Evolutionary conservation across 441 rosid genomes (phyloP), one percentile per base, ranked within the genome.

Genomic region (Arabidopsis lyrata): DNA sequence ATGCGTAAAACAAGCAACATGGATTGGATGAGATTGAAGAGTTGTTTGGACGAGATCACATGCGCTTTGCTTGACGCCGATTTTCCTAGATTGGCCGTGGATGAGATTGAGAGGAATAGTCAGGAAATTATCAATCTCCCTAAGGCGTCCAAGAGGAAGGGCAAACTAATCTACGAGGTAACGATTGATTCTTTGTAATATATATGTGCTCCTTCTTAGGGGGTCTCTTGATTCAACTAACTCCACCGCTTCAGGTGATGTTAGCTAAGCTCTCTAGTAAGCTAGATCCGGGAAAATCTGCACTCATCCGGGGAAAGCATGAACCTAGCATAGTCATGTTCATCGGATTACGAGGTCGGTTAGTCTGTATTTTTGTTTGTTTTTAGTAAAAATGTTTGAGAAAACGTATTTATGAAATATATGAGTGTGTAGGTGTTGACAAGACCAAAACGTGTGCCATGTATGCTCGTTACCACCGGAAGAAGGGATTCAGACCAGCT

Each of bases 401-500:
- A 29, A 29, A 29, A 29, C 6, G 31, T 29, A 29, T 29, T 29
- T 29, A 29, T 29, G 31, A 29, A 29, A 29, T 29, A 29, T 29
- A 29, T 29, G 31, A 29, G 31, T 29, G 31, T 29, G 27, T 24
- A 92, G 96, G 95, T 65, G 89, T 94, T 61, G 93, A 92, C 6
- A 92, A 90, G 80, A 92, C 91, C 6, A 87, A 92, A 0, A 86
- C 91, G 12, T 90, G 93, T 81, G 86, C 90, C 56, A 90, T 88
- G 66, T 90, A 92, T 82, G 95, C 93, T 2, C 83, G 83, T 75
- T 84, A 86, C 80, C 95, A 90, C 81, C 89, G 85, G 85, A 88
- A 85, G 74, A 90, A 86, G 52, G 97, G 90, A 39, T 92, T 88
- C 89, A 90, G 81, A 38, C 90, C 97, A 11, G 93, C 93, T 71